phyloP scores from a whole-genome alignment of 352 stramenopile genomes.

The Halophytophthora polymorphica region DNA sequence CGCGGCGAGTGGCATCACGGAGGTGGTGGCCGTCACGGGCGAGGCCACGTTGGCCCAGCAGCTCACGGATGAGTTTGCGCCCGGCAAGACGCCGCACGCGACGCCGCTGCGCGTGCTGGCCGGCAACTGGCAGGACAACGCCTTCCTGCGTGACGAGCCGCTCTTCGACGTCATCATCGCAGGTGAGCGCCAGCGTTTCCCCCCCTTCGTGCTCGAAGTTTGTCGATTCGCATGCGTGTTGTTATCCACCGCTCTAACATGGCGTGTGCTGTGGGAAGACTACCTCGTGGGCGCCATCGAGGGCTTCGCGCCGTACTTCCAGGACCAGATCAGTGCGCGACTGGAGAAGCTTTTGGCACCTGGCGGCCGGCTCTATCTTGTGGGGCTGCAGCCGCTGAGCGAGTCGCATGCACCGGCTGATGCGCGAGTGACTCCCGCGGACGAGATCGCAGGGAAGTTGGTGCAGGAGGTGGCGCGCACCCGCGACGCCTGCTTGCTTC shows the following conservation, averaged over 20 bases:
- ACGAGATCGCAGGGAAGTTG: conserved; percentile 35
- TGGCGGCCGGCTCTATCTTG: conserved; percentile 86
- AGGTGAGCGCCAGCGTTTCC: conserved; percentile 17
- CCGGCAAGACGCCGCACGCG: conserved; percentile 22
- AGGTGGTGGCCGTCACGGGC: conserved; percentile 72
- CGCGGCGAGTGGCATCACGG: conserved; percentile 20
- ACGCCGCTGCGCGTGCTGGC: conserved; percentile 42
- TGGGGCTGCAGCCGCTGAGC: conserved; percentile 87
- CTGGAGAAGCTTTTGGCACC: conserved; percentile 73
- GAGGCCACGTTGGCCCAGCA: conserved; percentile 51
- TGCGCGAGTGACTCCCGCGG: conserved; percentile 9
- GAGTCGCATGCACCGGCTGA: conserved; percentile 28
- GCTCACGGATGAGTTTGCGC: conserved; percentile 34
- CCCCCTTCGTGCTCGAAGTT: neutral
- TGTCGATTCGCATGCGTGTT: neutral
- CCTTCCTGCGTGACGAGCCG: conserved; percentile 56
- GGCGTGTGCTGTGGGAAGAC: conserved; percentile 31
- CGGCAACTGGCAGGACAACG: conserved; percentile 71
- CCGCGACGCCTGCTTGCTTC: conserved; percentile 88
- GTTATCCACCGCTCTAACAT: neutral
- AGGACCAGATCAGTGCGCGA: conserved; percentile 63
- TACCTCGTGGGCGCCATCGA: conserved; percentile 93
- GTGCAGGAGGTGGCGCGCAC: conserved; percentile 70
- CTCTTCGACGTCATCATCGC: conserved; percentile 81
- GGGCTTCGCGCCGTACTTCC: conserved; percentile 89